Evolutionary conservation across 2,329 filamentous ascomycete species (phyloP), one percentile per base, ranked within the genome.

Genomic region (Huntiella decipiens): DNA sequence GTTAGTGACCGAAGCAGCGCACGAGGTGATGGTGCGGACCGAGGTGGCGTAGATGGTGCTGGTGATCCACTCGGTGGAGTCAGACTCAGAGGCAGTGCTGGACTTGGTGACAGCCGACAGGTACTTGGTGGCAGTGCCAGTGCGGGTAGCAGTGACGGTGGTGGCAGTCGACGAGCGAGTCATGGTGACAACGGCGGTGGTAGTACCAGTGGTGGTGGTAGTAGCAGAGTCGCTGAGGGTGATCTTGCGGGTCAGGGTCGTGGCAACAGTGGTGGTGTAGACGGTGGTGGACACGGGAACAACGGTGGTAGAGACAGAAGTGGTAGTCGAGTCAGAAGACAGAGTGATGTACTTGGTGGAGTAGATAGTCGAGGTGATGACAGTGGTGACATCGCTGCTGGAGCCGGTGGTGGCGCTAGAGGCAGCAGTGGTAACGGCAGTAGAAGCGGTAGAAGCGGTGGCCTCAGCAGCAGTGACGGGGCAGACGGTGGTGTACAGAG

Each of bases 381-480:
- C 39, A n/a, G 12, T 31, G 12, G 17, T 31, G 16, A 40, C 22
- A 13, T 37, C 19, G 16, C 19, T 36, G n/a, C 42, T 12, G 13
- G 38, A 28, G 57, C 52, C 65, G 58, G 51, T 63, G 66, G 56
- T 60, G 57, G 60, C 65, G 65, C 57, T 46, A 31, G 48, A 45
- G 37, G 37, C 15, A n/a, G 43, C 47, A 42, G 35, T 40, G 31
- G 13, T 33, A n/a, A 43, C 35, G 32, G 59, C 58, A 44, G 61
- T 63, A 57, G 61, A 64, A 49, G 61, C 60, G 54, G 61, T 63
- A 57, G 61, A 64, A 49, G 61, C 60, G 54, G 61, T 52, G 44
- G 58, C 54, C 44, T 61, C 44, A 49, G 59, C 61, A 57, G 60
- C 56, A 44, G 62, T 65, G 37, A 52, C 50, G 47, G 22, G 17